These are phyloP conservation scores for Lotus japonicus DNA, from an alignment of 306 rosid species.

Conservation along the genomic window DNA sequence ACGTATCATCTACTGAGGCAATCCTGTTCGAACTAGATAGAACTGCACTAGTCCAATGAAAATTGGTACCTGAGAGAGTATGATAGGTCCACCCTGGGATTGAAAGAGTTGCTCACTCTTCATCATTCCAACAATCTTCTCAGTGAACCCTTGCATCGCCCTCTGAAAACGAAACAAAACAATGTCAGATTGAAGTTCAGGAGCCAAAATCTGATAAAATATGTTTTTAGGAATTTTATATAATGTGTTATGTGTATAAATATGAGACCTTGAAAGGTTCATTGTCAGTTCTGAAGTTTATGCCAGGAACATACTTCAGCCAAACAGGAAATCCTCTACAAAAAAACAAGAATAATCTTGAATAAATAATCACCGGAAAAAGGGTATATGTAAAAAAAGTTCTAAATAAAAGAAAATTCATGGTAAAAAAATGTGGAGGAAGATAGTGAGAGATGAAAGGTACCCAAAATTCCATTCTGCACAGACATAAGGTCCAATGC, in stretches of 20 bases:
- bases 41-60: too few relatives aligned
- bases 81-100: conserved; percentile 98
- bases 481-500: conserved; percentile 99
- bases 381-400: background rate
- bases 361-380: background rate
- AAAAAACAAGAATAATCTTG: background rate
- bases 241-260: too few relatives aligned
- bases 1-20: too few relatives aligned
- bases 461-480: conserved; percentile 99
- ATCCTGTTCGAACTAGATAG: too few relatives aligned
- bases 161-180: conserved; percentile 46
- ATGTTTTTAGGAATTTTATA: too few relatives aligned
- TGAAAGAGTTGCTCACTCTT: conserved; percentile 77
- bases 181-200: background rate
- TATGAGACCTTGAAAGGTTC: conserved; percentile 85
- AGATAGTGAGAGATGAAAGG: background rate
- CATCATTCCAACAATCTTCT: conserved; percentile 94
- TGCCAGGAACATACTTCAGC: conserved; percentile 95
- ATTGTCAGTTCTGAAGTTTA: conserved; percentile 97
- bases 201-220: background rate
- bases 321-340: conserved; percentile 98
- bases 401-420: too few relatives aligned
- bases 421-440: background rate
- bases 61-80: conserved; percentile 99
- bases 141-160: conserved; percentile 95